Evolutionary conservation across 2,329 filamentous ascomycete genomes (phyloP).

Genomic region (Xylariomycetidae sp.): DNA sequence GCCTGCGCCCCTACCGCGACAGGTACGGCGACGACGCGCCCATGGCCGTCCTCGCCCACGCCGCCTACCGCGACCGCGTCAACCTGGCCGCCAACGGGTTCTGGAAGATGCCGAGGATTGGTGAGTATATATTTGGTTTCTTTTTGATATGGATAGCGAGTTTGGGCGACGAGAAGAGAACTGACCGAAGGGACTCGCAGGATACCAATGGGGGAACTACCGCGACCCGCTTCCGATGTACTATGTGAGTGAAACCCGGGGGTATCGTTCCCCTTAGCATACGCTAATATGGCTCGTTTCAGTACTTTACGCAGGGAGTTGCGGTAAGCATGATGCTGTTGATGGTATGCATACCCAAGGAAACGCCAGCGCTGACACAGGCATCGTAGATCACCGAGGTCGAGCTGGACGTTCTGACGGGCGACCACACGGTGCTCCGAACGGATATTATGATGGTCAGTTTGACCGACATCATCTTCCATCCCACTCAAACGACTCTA

Average conservation of each 20-base stretch:
- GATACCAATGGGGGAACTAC: constrained; percentile 70
- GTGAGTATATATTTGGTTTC: constrained; percentile 40
- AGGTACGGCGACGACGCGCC: constrained; percentile 68
- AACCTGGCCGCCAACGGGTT: constrained; percentile 92
- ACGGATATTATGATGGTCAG: constrained; percentile 19
- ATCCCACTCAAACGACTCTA: not conserved
- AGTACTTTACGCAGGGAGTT: constrained; percentile 95
- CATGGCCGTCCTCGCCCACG: constrained; percentile 81
- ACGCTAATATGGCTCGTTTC: too few species aligned
- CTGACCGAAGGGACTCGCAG: constrained; percentile 7
- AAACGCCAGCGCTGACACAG: too few species aligned
- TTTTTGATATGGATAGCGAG: too few species aligned
- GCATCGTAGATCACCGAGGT: constrained; percentile 82
- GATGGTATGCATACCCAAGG: too few species aligned
- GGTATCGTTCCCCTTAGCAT: too few species aligned
- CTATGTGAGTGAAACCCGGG: too few species aligned
- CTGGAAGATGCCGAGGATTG: constrained; percentile 94
- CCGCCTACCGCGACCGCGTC: constrained; percentile 89
- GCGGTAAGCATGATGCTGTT: too few species aligned
- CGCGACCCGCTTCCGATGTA: constrained; percentile 77
- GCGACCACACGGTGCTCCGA: constrained; percentile 29
- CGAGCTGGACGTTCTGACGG: constrained; percentile 84
- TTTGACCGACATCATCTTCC: not conserved
- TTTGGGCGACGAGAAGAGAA: not conserved
- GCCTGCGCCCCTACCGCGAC: constrained; percentile 74